Base-by-base conservation (phyloP, 2,329 filamentous ascomycete genomes). In the Botrytis byssoidea region DNA sequence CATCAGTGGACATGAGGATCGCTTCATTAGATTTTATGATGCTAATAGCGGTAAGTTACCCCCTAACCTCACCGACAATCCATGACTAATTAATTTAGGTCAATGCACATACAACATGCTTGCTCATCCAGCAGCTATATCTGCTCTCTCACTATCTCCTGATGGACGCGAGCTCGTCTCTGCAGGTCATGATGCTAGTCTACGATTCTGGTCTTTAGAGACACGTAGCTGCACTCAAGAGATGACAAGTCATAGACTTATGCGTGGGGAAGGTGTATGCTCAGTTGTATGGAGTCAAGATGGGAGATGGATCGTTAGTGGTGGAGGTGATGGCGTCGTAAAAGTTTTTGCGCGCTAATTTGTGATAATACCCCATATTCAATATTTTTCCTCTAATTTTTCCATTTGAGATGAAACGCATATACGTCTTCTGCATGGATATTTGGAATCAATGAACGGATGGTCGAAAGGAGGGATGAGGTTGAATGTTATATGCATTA, bases 31-130 rank as follows among this genome's bases (percentile, higher is more conserved):
- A 77, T 97, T 99, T 87, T 99, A 97, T 82, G 96, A 99, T 86
- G 96, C 96, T 76, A 98, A 99, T 81, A 97, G 94, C 84, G 96
- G 96, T 98, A 92, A 83, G 93, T 89, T 60, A 48, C 59, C 32
- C 59, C 64, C 42, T 14, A 9, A 32, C 8, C 51, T 65, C 44
- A 1, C 25, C 8, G 32, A 46, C 10, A 29, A 22, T 20, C 5
- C 12, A 37, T 29, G 10, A 20, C 70, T 59, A 40, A 71, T 71
- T 59, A 74, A n/a, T 59, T 4, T 57, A 98, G 96, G 96, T 73
- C 96, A 99, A 94, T 98, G 95, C 84, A 98, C 96, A 76, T 99
- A 99, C 84, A 97, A 93, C 80, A 99, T 99, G 96, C 90, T 98
- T 74, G 96, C 96, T 9, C 96, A 99, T 79, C 94, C 96, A 0